Percentiles rank a stretch among this genome's conserved stretches.
Conservation (phyloP, 345 rosid species). For the Murraya paniculata region DNA sequence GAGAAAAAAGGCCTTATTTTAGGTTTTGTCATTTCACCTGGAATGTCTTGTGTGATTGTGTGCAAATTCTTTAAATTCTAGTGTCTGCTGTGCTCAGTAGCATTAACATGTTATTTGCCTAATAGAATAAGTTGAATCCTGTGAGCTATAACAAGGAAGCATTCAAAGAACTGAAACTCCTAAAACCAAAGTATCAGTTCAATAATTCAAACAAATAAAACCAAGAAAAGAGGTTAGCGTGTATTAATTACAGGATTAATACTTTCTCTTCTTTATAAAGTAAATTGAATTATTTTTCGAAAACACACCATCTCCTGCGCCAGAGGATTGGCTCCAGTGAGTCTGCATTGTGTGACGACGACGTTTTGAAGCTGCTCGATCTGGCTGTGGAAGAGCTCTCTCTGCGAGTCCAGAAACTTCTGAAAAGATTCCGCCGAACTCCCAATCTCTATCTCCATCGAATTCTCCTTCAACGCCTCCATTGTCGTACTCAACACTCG, state of each 20-base stretch:
- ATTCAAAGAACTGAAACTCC: neutral
- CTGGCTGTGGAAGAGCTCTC: conserved; percentile 75
- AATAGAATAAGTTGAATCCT: neutral
- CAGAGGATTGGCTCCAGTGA: conserved; percentile 97
- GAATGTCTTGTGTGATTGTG: neutral
- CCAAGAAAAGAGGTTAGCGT: neutral
- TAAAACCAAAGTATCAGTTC: neutral
- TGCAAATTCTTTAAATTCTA: neutral
- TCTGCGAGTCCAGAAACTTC: conserved; percentile 64
- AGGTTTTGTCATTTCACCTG: neutral
- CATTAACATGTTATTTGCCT: neutral
- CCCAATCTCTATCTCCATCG: conserved; percentile 54
- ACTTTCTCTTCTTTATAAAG: neutral
- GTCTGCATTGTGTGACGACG: conserved; percentile 83
- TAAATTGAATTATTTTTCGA: neutral
- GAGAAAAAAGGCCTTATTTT: no score
- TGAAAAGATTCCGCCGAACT: conserved; percentile 61
- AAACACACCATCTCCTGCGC: conserved; percentile 91
- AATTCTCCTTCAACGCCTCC: conserved; percentile 47
- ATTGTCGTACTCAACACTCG: conserved; percentile 38
- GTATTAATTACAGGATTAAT: neutral
- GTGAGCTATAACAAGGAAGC: neutral
- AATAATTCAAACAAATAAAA: neutral
- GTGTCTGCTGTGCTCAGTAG: neutral
- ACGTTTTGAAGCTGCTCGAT: conserved; percentile 77